phyloP scores from a whole-genome alignment of 2,329 filamentous ascomycete genomes.

The Botryotinia narcissicola region DNA sequence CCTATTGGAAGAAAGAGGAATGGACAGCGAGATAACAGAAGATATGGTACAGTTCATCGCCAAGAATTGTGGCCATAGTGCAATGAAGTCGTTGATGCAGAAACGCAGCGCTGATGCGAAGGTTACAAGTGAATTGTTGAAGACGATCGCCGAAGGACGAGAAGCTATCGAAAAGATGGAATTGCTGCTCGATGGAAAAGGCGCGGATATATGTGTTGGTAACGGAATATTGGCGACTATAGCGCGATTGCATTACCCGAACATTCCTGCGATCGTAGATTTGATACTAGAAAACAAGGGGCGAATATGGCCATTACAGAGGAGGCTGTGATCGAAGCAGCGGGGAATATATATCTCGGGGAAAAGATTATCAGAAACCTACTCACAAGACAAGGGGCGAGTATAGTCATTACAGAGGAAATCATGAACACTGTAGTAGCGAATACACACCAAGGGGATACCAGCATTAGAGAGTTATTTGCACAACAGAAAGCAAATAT shows the following conservation, averaged over 20 bases:
- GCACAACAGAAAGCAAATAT: neutral
- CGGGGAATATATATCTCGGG: rapidly evolving
- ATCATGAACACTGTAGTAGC: rapidly evolving
- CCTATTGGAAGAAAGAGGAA: neutral
- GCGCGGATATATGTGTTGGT: neutral
- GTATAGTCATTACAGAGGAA: neutral
- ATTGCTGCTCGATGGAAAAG: neutral
- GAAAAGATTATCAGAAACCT: neutral
- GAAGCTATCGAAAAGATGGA: rapidly evolving
- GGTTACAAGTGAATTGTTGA: neutral
- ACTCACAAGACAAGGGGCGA: neutral
- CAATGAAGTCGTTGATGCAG: neutral
- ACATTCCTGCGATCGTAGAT: neutral
- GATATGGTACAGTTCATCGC: neutral
- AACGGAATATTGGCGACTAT: neutral
- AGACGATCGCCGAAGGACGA: rapidly evolving
- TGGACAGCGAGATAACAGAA: neutral
- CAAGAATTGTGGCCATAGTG: neutral
- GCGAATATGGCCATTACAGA: too few species aligned
- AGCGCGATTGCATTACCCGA: neutral
- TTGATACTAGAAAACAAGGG: neutral
- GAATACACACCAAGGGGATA: rapidly evolving
- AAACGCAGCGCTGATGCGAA: neutral
- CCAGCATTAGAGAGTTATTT: neutral
- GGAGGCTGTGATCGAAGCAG: neutral